Base-by-base conservation (phyloP, 129 eudicot genomes). In the Tagetes patula region DNA sequence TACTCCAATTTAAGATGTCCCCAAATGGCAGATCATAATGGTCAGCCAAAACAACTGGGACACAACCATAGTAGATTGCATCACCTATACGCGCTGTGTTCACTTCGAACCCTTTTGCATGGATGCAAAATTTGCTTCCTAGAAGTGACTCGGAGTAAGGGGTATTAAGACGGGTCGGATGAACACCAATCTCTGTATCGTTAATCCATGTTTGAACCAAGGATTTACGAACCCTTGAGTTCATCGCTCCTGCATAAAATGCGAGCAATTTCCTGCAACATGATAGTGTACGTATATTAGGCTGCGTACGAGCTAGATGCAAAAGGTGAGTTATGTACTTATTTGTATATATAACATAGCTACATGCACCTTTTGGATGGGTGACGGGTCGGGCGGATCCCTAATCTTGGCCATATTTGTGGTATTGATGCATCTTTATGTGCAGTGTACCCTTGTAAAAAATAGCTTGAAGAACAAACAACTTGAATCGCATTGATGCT, bases 31-130 rank as follows among this genome's bases (percentile, higher is more conserved):
- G 91, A 55, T 92, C 98, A 64, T 92, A 89, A 68, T 89, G 87
- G 72, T 92, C 85, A 11, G 95, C 95, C 33, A 87, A 52, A 31
- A 88, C 68, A 2, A 85, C 91, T 2, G 91, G 97, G 38, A 86
- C 86, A 33, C 91, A 88, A 2, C 95, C 97, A n/a, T 91, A 85
- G 77, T 82, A 83, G 8, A 91, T 34, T 3, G 97, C 96, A 13
- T 92, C 96, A 0, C 89, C 96, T 6, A 92, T 71, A 10, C 96
- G 85, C 3, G 96, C 96, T 0, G 96, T 89, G 85, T 92, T 92
- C 47, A 92, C 96, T 75, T 92, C 98, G 64, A 77, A 92, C 36
- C 98, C 98, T 85, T 92, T 92, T 0, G 88, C 96, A 42, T 89
- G 98, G 41, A 92, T 76, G 73, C 96, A 89, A 48, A 79, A 92